phyloP scores from a whole-genome alignment of 208 protist species.

The Angomonas desouzai region DNA sequence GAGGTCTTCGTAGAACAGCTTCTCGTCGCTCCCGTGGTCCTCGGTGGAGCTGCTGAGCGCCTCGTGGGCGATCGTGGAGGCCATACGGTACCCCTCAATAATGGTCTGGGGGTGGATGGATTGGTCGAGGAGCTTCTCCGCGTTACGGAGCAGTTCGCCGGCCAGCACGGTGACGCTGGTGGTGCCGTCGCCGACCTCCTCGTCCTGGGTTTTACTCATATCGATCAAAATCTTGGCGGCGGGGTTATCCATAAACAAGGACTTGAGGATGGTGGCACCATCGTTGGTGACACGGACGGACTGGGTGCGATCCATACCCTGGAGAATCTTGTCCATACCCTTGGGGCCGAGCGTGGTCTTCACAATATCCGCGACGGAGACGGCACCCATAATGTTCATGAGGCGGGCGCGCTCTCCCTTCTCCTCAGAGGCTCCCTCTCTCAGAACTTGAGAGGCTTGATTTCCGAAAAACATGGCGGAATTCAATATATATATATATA shows the following conservation, averaged over 20 bases:
- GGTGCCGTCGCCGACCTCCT: slow-evolving; percentile 99
- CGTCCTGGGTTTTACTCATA: slow-evolving; percentile 98
- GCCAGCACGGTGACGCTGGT: slow-evolving; percentile 98
- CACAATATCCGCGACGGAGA: slow-evolving; percentile 96
- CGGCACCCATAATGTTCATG: slow-evolving; percentile 90
- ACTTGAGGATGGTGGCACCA: slow-evolving; percentile 99
- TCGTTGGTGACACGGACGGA: slow-evolving; percentile 99
- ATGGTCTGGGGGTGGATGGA: slow-evolving; percentile 99
- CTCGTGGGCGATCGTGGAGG: slow-evolving; percentile 73
- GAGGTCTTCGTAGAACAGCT: slow-evolving; percentile 95
- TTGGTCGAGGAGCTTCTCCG: slow-evolving; percentile 96
- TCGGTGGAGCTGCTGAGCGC: slow-evolving; percentile 71
- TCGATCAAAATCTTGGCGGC: slow-evolving; percentile 99
- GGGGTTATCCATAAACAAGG: slow-evolving; percentile 98
- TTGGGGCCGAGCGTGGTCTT: slow-evolving; percentile 99
- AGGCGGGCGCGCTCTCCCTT: slow-evolving; percentile 92
- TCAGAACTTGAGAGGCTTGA: slow-evolving; percentile 75
- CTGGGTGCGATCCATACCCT: slow-evolving; percentile 71
- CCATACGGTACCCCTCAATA: slow-evolving; percentile 92
- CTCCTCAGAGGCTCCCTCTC: slow-evolving; percentile 87
- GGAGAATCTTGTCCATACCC: slow-evolving; percentile 98
- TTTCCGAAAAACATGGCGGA: slow-evolving; percentile 69
- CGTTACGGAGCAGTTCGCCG: slow-evolving; percentile 98
- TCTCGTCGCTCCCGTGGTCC: slow-evolving; percentile 84
- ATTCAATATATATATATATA: no score